Percentiles rank a stretch among this genome's conserved stretches.
Evolutionary conservation across 164 flowering plant species (phyloP).

Genomic region (Aristolochia californica): DNA sequence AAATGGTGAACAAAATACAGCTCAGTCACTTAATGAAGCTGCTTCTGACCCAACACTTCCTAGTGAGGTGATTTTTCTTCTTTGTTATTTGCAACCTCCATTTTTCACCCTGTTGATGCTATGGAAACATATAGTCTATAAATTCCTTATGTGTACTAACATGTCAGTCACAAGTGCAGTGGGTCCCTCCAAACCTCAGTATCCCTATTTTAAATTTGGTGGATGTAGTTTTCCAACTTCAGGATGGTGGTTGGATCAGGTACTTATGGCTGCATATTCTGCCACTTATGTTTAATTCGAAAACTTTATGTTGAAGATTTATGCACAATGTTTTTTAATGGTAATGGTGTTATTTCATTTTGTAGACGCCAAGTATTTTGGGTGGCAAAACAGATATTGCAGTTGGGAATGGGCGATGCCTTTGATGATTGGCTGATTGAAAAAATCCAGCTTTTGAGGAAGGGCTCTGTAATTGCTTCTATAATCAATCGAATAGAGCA

Average conservation of each 20-base stretch:
- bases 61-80: constrained; percentile 43
- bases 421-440: constrained; percentile 96
- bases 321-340: neutral
- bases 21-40: constrained; percentile 35
- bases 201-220: constrained; percentile 82
- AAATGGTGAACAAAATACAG: constrained; percentile 18
- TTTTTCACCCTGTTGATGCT: neutral
- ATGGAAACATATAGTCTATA: too few species aligned
- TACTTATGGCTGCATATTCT: constrained; percentile 15
- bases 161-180: constrained; percentile 36
- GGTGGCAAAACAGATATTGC: constrained; percentile 97
- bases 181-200: constrained; percentile 90
- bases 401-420: constrained; percentile 99
- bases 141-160: too few species aligned
- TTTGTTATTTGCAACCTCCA: neutral
- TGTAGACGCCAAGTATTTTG: constrained; percentile 89
- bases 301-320: neutral
- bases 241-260: constrained; percentile 99
- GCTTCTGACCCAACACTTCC: constrained; percentile 58
- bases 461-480: constrained; percentile 84
- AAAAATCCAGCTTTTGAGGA: constrained; percentile 81
- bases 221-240: constrained; percentile 90
- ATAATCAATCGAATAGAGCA: constrained; percentile 69
- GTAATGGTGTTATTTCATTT: constrained; percentile 6
- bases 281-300: neutral